These are phyloP conservation scores for Paragyromitra xinjiangensis DNA, from an alignment of 495 filamentous ascomycete species.

Conservation along the genomic window DNA sequence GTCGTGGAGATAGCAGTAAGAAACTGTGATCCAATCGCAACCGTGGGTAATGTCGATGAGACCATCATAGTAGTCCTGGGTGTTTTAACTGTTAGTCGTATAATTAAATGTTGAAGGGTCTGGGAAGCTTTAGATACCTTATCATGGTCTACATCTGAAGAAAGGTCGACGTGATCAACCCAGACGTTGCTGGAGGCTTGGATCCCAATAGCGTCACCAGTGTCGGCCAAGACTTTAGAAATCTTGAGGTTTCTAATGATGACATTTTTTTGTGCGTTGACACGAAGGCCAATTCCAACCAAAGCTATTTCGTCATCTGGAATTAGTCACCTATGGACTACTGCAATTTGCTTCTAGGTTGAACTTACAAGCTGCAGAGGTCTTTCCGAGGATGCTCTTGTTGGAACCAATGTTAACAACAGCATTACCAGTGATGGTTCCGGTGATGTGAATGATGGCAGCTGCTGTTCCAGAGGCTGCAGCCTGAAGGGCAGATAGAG, in stretches of 20 bases:
- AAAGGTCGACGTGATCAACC: conserved; percentile 75
- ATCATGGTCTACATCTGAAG: conserved; percentile 64
- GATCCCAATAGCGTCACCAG: conserved; percentile 70
- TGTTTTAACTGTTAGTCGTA: conserved; percentile 23
- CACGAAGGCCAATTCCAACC: conserved; percentile 62
- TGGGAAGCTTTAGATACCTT: conserved; percentile 56
- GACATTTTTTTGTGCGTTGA: conserved; percentile 65
- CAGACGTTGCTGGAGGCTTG: conserved; percentile 69
- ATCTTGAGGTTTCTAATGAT: conserved; percentile 72
- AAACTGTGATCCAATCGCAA: conserved; percentile 64
- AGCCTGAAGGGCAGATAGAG: conserved; percentile 64
- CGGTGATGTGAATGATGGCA: conserved; percentile 63
- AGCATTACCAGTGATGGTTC: conserved; percentile 61
- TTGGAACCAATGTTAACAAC: conserved; percentile 65
- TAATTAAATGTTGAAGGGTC: not conserved
- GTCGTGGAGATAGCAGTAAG: conserved; percentile 63
- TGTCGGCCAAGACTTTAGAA: conserved; percentile 66
- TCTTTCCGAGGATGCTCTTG: conserved; percentile 66
- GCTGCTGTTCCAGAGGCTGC: conserved; percentile 62
- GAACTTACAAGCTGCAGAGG: conserved; percentile 43
- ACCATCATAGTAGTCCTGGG: conserved; percentile 72
- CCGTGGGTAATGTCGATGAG: conserved; percentile 69
- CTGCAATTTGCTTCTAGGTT: not conserved
- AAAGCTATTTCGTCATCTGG: conserved; percentile 54
- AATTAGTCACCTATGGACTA: not conserved